phyloP scores from a whole-genome alignment of 1,139 yeast genomes.

The Meyerozyma elateridarum region DNA sequence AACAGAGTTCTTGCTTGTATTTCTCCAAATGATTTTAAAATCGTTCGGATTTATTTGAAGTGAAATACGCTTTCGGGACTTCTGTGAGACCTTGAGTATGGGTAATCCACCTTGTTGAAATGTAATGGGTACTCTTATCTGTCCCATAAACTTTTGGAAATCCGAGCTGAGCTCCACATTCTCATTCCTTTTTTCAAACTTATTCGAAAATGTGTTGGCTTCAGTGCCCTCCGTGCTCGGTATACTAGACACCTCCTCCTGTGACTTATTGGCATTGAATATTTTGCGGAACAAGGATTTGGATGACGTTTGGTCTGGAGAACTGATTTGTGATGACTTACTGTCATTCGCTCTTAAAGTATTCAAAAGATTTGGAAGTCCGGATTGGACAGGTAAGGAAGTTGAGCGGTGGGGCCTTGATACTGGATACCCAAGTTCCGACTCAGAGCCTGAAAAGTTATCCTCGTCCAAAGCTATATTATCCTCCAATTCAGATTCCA shows the following conservation, averaged over 20 bases:
- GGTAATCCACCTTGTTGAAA: slow-evolving; percentile 43
- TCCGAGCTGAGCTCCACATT: slow-evolving; percentile 6
- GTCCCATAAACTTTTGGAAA: slow-evolving; percentile 10
- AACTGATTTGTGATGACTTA: not conserved
- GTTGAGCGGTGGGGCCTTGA: too few species aligned
- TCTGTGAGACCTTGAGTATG: slow-evolving; percentile 62
- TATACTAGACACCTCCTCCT: slow-evolving; percentile 1
- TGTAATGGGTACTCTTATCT: slow-evolving; percentile 18
- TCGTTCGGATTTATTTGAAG: slow-evolving; percentile 29
- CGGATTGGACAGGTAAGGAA: not conserved
- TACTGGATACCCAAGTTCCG: too few species aligned
- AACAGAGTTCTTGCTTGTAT: slow-evolving; percentile 15
- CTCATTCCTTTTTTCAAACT: slow-evolving; percentile 4
- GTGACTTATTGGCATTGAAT: not conserved
- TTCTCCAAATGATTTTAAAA: slow-evolving; percentile 46
- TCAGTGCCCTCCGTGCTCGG: not conserved
- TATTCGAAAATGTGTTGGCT: not conserved
- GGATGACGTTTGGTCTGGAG: slow-evolving; percentile 4
- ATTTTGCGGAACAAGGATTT: slow-evolving; percentile 7
- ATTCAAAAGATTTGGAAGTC: slow-evolving; percentile 1
- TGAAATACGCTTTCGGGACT: slow-evolving; percentile 51
- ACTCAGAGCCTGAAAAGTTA: too few species aligned
- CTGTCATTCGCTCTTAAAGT: slow-evolving; percentile 1
- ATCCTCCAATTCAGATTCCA: too few species aligned
- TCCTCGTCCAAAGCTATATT: too few species aligned